phyloP scores from a whole-genome alignment of 106 monocot genomes.

The Posidonia australis region DNA sequence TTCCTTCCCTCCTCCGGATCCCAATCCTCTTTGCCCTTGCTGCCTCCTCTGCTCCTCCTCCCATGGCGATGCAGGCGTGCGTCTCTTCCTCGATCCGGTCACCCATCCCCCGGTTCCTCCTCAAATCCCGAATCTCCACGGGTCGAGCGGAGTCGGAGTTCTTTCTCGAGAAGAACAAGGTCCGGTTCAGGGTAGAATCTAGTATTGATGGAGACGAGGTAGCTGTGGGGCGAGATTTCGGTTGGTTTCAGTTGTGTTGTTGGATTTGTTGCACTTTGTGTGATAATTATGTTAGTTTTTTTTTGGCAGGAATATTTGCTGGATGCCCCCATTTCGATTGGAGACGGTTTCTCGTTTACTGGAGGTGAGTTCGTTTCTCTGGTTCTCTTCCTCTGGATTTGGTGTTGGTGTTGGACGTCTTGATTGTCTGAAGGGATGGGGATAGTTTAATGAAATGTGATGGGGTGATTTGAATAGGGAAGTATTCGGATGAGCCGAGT shows the following conservation, averaged over 20 bases:
- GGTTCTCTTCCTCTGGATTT: neutral
- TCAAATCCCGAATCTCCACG: neutral
- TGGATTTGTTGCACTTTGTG: neutral
- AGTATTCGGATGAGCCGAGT: constrained; percentile 71
- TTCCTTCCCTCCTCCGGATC: neutral
- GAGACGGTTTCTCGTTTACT: constrained; percentile 88
- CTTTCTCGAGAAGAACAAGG: neutral
- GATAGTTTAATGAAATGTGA: too few species aligned
- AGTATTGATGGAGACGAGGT: constrained; percentile 39
- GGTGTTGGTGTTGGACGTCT: neutral
- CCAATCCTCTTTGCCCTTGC: neutral
- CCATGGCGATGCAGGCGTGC: constrained; percentile 22
- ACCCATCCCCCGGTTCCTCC: constrained; percentile 8
- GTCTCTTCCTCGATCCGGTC: neutral
- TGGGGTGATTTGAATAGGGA: constrained; percentile 69
- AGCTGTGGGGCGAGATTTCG: neutral
- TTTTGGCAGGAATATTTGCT: constrained; percentile 65
- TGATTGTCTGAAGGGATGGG: too few species aligned
- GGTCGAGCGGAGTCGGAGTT: neutral
- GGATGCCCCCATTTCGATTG: constrained; percentile 65
- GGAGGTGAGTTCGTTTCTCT: constrained; percentile 48
- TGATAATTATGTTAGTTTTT: too few species aligned
- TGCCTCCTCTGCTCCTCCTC: neutral
- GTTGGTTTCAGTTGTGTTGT: neutral
- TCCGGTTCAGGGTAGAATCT: constrained; percentile 21